A percentile compares a stretch with the other conserved stretches of the same genome.
phyloP scores from a whole-genome alignment of 2,329 filamentous ascomycete species.

The Trichoderma oligosporum region DNA sequence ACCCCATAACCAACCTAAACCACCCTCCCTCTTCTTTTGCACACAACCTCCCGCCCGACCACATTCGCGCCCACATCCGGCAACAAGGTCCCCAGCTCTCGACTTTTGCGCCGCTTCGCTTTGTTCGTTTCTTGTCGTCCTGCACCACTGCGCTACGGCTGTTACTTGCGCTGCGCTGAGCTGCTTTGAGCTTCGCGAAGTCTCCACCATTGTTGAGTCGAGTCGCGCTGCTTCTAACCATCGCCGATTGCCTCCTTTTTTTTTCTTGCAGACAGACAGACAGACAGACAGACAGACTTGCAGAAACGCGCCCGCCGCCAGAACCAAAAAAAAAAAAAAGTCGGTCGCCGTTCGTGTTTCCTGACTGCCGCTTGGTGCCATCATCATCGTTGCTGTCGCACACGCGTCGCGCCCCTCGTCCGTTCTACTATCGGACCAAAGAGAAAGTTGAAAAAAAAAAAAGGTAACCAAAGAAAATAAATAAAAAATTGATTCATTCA shows the following conservation, averaged over 20 bases:
- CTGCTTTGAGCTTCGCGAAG: constrained; percentile 11
- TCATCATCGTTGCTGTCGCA: constrained; percentile 17
- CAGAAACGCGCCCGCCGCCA: constrained; percentile 18
- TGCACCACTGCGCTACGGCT: neutral
- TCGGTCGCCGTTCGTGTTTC: constrained; percentile 18
- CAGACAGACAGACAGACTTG: constrained; percentile 6
- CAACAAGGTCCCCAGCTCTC: constrained; percentile 22
- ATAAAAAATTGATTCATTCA: neutral
- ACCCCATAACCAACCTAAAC: constrained; percentile 21
- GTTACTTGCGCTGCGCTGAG: neutral
- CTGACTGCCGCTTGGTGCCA: constrained; percentile 16
- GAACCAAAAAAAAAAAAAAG: constrained; percentile 16
- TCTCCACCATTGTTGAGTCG: constrained; percentile 14
- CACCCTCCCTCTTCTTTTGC: constrained; percentile 18
- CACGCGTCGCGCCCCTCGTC: constrained; percentile 19
- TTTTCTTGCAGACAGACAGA: no score
- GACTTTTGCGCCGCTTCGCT: constrained; percentile 8
- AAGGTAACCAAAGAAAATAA: constrained; percentile 14
- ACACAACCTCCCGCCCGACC: constrained; percentile 20
- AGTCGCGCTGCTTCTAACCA: constrained; percentile 17
- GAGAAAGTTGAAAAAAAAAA: neutral
- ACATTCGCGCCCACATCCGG: constrained; percentile 24
- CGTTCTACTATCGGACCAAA: constrained; percentile 1
- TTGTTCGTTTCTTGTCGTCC: constrained; percentile 6
- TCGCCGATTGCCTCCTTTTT: constrained; percentile 17